phyloP scores from a whole-genome alignment of 371 early-diverging fungal species.

The Chytridium lagenaria region DNA sequence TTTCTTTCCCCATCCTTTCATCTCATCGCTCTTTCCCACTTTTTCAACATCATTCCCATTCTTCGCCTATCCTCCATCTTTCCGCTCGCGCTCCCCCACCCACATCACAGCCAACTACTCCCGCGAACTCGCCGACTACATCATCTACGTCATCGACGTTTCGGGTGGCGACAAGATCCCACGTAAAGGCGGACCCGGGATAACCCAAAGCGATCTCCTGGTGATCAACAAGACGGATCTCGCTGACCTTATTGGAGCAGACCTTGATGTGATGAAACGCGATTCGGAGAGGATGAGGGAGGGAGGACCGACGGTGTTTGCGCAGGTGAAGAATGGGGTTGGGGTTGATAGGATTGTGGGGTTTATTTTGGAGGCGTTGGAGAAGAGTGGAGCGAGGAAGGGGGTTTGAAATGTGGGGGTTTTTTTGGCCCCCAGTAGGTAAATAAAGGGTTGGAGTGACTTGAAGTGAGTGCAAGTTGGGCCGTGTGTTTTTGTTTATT shows the following conservation, averaged over 20 bases:
- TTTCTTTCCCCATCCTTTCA: too few species aligned
- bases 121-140: slow-evolving; percentile 86
- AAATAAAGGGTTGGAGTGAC: too few species aligned
- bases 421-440: too few species aligned
- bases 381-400: slow-evolving; percentile 52
- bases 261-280: slow-evolving; percentile 87
- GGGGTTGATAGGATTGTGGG: slow-evolving; percentile 82
- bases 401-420: too few species aligned
- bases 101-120: slow-evolving; percentile 91
- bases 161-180: slow-evolving; percentile 96
- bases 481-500: too few species aligned
- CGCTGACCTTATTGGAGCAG: slow-evolving; percentile 86
- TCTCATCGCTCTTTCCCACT: too few species aligned
- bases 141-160: slow-evolving; percentile 96
- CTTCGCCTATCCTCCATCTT: too few species aligned
- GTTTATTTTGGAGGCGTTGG: slow-evolving; percentile 80
- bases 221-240: slow-evolving; percentile 95
- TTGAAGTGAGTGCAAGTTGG: too few species aligned
- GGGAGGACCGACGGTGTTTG: slow-evolving; percentile 51
- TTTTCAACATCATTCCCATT: too few species aligned
- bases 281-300: slow-evolving; percentile 89
- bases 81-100: too few species aligned
- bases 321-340: slow-evolving; percentile 85
- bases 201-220: slow-evolving; percentile 90
- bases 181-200: slow-evolving; percentile 70